A percentile compares a stretch with the other conserved stretches of the same genome.
Evolutionary conservation across 768 basidiomycete genomes (phyloP).

Genomic region (Nidularia pulvinata): DNA sequence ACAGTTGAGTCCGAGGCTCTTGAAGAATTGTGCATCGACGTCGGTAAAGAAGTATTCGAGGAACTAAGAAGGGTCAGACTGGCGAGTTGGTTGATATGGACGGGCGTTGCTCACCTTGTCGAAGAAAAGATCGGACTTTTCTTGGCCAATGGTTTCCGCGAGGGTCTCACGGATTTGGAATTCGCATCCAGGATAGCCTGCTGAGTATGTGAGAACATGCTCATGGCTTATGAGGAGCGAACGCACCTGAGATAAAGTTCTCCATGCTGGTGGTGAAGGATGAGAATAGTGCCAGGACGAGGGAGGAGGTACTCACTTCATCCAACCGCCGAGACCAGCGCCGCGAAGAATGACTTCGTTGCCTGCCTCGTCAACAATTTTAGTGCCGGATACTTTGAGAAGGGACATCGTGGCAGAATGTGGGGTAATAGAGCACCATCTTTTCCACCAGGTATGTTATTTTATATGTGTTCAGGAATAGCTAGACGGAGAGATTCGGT

Average conservation of each 20-base stretch:
- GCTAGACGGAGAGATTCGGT: neutral
- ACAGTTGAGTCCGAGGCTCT: constrained; percentile 77
- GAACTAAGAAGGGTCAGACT: constrained; percentile 42
- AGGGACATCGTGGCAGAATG: constrained; percentile 40
- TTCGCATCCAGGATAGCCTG: constrained; percentile 82
- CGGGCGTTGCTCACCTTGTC: constrained; percentile 56
- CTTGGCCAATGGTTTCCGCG: constrained; percentile 60
- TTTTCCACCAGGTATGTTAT: too few relatives aligned
- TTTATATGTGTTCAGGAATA: too few relatives aligned
- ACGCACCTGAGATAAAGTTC: constrained; percentile 72
- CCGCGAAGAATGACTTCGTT: constrained; percentile 65
- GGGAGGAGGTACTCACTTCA: constrained; percentile 60
- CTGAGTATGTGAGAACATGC: neutral
- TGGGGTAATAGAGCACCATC: neutral
- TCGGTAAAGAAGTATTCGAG: constrained; percentile 84
- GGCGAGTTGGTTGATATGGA: neutral
- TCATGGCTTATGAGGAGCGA: neutral
- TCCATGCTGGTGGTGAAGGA: constrained; percentile 51
- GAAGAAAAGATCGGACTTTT: constrained; percentile 79
- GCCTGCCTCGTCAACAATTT: constrained; percentile 56
- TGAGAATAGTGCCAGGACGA: constrained; percentile 2
- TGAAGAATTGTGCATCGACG: constrained; percentile 75
- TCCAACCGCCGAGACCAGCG: constrained; percentile 84
- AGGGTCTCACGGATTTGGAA: constrained; percentile 75
- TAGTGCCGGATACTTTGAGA: constrained; percentile 57